Percentiles rank a stretch among this genome's conserved stretches.
phyloP scores from a whole-genome alignment of 768 basidiomycete genomes.

The Rhodosporidiobolus odoratus region DNA sequence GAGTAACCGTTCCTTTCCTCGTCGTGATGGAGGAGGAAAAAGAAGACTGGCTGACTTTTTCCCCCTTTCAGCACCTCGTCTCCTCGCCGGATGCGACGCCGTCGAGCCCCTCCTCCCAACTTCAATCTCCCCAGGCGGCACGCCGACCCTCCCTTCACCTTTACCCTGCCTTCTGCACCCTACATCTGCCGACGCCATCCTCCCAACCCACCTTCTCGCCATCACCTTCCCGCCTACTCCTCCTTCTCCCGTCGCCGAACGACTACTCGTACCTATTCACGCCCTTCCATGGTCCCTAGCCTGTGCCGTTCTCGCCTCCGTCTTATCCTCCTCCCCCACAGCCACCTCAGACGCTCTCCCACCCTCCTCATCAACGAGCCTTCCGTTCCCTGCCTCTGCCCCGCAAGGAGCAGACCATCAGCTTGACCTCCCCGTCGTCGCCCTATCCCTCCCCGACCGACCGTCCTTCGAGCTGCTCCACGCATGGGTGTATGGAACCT shows the following conservation, averaged over 20 bases:
- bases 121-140: neutral
- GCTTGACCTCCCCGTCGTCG: neutral
- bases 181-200: neutral
- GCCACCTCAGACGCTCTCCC: neutral
- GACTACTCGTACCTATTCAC: conserved; percentile 13
- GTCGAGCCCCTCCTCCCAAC: neutral
- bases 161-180: neutral
- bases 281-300: neutral
- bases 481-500: no score
- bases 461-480: neutral
- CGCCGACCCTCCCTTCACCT: neutral
- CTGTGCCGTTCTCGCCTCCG: neutral
- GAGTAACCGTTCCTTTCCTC: neutral
- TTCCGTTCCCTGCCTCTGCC: neutral
- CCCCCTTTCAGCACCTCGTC: conserved; percentile 9
- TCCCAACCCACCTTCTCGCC: conserved; percentile 20
- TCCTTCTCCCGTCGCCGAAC: neutral
- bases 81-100: conserved; percentile 8
- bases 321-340: neutral
- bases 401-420: neutral
- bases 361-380: neutral
- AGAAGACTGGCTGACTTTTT: neutral
- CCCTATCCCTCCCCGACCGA: neutral
- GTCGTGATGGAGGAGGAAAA: neutral
- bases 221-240: neutral